Evolutionary conservation across 2,329 filamentous ascomycete species (phyloP), one percentile per base, ranked within the genome.

Genomic region (Phialocephala sp.): DNA sequence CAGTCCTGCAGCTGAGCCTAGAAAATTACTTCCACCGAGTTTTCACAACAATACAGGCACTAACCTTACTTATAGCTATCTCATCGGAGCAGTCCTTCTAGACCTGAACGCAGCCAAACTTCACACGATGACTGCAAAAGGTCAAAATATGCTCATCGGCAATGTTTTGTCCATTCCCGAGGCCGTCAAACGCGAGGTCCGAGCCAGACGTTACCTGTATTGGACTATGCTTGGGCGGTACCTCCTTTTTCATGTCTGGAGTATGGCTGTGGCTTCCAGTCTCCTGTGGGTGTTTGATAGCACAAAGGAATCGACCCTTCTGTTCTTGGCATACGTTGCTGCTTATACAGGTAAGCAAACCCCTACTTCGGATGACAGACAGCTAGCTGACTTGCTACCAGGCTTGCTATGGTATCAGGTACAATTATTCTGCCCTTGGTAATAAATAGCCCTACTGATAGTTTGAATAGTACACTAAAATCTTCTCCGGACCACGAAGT

Each of bases 271-370:
- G 27, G 50, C 62, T 41, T 56, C 59, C 12, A 65, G 35, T 27
- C 63, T 69, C 35, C 50, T 69, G 12, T 69, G 67, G 67, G 35
- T 63, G n/a, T 69, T 67, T 39, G 56, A 65, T 20, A 65, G 62
- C 43, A 64, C 59, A 0, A 41, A 54, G 32, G 54, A 63, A 5
- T 59, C 64, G 2, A 65, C 67, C 6, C 59, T 66, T 20, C 5
- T 69, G 20, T 69, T 66, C 52, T 39, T 69, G 36, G 41, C 60
- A 24, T 69, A 69, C 52, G 54, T 67, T 11, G 43, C 24, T 15
- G 67, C 67, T 6, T 69, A 69, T 36, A 69, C 67, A 24, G 66
- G 66, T 63, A 56, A 50, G 27, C 39, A 56, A 18, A 45, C 11
- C 35, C 24, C 47, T 12, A 9, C 14, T 14, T 27, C 24, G 4